Base-by-base conservation (phyloP, 2,329 filamentous ascomycete genomes). In the Alternaria sp. region DNA sequence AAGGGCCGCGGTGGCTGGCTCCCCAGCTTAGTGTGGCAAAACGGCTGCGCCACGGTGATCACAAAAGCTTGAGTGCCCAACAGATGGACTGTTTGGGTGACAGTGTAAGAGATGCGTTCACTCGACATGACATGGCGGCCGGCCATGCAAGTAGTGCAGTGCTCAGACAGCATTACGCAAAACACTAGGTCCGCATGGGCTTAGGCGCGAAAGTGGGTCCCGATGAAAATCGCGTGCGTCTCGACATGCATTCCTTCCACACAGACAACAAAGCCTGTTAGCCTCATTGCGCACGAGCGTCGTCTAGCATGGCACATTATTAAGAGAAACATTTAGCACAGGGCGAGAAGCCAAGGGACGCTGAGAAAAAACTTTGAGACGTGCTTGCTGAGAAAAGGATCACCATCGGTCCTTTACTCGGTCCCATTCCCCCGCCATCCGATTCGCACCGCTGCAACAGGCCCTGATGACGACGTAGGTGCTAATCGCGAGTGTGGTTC, bases 391-490 rank as follows among this genome's bases (percentile, higher is more conserved):
- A 66, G 59, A 67, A 65, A 64, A 62, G 51, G 61, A 69, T 70
- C 69, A 61, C 66, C 62, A 57, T 69, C 67, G 66, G 75, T 71
- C 66, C 61, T 68, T 72, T 70, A 62, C 61, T 76, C 74, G 75
- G 76, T 67, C 61, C 46, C 58, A 64, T 68, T 60, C 74, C 74
- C 74, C 75, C 76, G 71, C 76, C 71, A 65, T 76, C 74, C 71
- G 74, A 74, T 70, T 68, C 62, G 71, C 66, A 71, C 69, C 63
- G 54, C 64, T 64, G 69, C 69, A 71, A 60, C 65, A 73, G 54
- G 67, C 60, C 62, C 67, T 71, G 68, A 76, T 74, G 74, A 77
- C 75, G 75, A 76, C 73, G 73, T 77, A 71, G 66, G 57, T 71
- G 66, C 67, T 71, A 73, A 65, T 68, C 62, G 65, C 65, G 57